A percentile compares a stretch with the other conserved stretches of the same genome.
These are phyloP conservation scores for Striga hermonthica DNA, from an alignment of 305 asterid genomes.

Conservation along the genomic window DNA sequence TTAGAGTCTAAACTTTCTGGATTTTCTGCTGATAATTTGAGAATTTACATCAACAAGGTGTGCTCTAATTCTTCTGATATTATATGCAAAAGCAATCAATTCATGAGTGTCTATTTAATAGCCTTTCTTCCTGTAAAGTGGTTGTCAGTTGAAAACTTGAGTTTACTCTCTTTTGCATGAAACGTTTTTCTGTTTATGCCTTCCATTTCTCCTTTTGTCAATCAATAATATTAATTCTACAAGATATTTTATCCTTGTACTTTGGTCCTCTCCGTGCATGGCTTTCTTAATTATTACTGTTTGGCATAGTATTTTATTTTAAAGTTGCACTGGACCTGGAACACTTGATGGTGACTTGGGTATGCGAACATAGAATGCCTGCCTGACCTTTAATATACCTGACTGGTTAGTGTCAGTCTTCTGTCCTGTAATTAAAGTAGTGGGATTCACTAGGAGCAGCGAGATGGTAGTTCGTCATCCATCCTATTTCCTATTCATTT, in stretches of 20 bases:
- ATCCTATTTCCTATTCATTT: constrained; percentile 1
- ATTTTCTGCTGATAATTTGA: constrained; percentile 53
- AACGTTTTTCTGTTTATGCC: no score
- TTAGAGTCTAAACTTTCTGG: constrained; percentile 59
- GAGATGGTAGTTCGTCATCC: constrained; percentile 12
- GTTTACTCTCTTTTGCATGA: background rate
- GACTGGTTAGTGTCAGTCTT: no score
- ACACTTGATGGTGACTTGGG: constrained; percentile 14
- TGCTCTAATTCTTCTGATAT: constrained; percentile 26
- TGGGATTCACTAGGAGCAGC: constrained; percentile 2
- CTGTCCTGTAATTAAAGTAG: background rate
- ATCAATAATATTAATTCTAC: background rate
- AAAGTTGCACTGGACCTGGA: constrained; percentile 5
- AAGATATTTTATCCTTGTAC: background rate
- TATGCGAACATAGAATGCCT: constrained; percentile 9
- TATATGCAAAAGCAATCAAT: constrained; percentile 6
- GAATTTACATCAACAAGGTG: constrained; percentile 67
- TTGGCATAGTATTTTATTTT: background rate
- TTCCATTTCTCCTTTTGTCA: background rate
- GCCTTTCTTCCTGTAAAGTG: constrained; percentile 7
- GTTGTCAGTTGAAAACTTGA: background rate
- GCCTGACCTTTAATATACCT: constrained; percentile 1
- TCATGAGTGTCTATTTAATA: constrained; percentile 14
- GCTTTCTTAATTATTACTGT: background rate
- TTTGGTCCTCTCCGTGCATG: background rate